Conservation (phyloP, 2,329 filamentous ascomycete species). For the Aspergillus neotritici region DNA sequence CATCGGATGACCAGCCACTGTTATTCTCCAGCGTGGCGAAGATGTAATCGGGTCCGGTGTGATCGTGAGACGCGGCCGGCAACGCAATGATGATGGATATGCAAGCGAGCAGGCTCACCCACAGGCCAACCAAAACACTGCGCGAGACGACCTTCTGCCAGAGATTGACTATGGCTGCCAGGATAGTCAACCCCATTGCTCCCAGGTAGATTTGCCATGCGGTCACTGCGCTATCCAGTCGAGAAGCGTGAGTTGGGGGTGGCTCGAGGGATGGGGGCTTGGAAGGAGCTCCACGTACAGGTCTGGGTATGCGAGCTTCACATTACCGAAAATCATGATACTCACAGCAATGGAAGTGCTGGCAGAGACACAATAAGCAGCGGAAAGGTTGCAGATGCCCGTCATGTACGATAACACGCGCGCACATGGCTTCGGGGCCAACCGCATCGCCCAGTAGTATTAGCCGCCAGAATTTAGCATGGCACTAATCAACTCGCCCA, state of each 20-base stretch:
- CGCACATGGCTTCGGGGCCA: constrained; percentile 43
- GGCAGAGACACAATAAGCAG: constrained; percentile 50
- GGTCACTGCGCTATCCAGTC: no score
- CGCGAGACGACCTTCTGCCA: no score
- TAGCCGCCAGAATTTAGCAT: constrained; percentile 49
- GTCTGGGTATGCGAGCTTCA: constrained; percentile 21
- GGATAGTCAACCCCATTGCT: no score
- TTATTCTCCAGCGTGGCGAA: constrained; percentile 50
- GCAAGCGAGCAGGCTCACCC: no score
- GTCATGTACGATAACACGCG: constrained; percentile 45
- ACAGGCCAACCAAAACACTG: no score
- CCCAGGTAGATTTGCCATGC: no score
- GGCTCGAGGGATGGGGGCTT: no score
- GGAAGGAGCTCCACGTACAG: no score
- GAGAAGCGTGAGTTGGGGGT: no score
- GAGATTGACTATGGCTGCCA: no score
- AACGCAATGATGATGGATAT: no score
- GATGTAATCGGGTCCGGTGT: constrained; percentile 14
- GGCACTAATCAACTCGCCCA: constrained; percentile 46
- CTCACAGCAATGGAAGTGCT: constrained; percentile 48
- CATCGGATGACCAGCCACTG: constrained; percentile 45
- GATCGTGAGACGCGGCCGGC: no score
- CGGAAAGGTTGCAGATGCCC: constrained; percentile 51
- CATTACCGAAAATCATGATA: constrained; percentile 45
- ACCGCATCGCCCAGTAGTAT: constrained; percentile 48